Conservation (phyloP, 2,329 filamentous ascomycete genomes). For the Nemania sp. region DNA sequence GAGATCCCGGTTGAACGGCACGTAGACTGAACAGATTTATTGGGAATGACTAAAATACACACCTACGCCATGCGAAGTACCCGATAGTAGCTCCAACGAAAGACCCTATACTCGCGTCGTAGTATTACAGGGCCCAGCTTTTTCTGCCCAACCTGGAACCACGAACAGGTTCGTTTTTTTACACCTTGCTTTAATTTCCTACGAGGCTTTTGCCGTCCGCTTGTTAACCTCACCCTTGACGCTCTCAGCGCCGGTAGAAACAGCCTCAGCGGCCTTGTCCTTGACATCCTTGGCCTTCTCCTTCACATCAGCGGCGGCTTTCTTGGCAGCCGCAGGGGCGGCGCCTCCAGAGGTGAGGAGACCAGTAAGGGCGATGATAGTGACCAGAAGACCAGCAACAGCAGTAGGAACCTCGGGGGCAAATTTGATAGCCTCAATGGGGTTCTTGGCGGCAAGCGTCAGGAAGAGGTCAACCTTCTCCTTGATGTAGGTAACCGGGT, state of each 20-base stretch:
- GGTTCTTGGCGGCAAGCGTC: constrained; percentile 79
- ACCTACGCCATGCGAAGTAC: constrained; percentile 38
- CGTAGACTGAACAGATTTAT: constrained; percentile 24
- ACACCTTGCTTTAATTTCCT: constrained; percentile 29
- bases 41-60: constrained; percentile 34
- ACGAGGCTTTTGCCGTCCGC: constrained; percentile 63
- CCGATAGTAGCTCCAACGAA: constrained; percentile 28
- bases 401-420: constrained; percentile 90
- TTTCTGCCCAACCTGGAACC: constrained; percentile 24
- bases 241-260: constrained; percentile 67
- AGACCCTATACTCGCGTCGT: constrained; percentile 27
- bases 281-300: constrained; percentile 77
- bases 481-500: constrained; percentile 84
- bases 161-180: constrained; percentile 16
- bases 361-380: constrained; percentile 71
- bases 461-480: constrained; percentile 95
- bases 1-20: background rate
- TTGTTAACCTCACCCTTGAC: constrained; percentile 74
- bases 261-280: constrained; percentile 68
- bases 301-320: constrained; percentile 66
- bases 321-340: constrained; percentile 74
- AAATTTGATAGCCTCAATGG: constrained; percentile 81
- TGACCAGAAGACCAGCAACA: constrained; percentile 71
- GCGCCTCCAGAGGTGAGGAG: constrained; percentile 66
- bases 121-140: constrained; percentile 27